Evolutionary conservation across 179 eudicot genomes (phyloP).

Genomic region (Heliamphora pulchella): DNA sequence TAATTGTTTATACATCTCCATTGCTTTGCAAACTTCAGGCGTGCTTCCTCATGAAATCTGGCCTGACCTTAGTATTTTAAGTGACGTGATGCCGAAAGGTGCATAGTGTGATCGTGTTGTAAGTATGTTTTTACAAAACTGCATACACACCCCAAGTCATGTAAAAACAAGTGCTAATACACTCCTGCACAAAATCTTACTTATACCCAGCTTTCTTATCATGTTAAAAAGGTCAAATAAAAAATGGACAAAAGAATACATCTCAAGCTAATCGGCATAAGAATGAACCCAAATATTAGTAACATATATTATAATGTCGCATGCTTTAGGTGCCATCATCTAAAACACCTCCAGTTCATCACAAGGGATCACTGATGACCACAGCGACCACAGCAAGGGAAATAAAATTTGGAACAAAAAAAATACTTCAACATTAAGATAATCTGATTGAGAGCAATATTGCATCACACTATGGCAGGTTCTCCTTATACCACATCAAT

Average conservation of each 20-base stretch:
- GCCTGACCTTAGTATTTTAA: background rate
- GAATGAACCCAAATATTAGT: background rate
- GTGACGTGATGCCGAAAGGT: background rate
- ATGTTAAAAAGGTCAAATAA: background rate
- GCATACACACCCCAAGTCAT: background rate
- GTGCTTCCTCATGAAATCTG: background rate
- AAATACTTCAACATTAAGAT: background rate
- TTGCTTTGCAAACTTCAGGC: background rate
- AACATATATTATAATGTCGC: background rate
- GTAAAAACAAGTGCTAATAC: too few relatives aligned
- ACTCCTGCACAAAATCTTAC: too few relatives aligned
- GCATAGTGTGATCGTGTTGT: background rate
- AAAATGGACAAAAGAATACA: background rate
- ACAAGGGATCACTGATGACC: background rate
- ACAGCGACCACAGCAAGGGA: background rate
- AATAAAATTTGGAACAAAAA: background rate
- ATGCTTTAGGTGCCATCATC: background rate
- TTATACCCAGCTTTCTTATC: background rate
- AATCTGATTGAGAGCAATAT: background rate
- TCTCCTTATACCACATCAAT: background rate
- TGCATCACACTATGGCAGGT: background rate
- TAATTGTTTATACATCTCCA: background rate
- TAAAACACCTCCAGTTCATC: background rate
- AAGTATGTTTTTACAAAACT: background rate
- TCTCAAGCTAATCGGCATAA: background rate